Percentiles rank a stretch among this genome's conserved stretches.
These are phyloP conservation scores for Gossypium lobatum DNA, from an alignment of 441 rosid genomes.

Conservation along the genomic window DNA sequence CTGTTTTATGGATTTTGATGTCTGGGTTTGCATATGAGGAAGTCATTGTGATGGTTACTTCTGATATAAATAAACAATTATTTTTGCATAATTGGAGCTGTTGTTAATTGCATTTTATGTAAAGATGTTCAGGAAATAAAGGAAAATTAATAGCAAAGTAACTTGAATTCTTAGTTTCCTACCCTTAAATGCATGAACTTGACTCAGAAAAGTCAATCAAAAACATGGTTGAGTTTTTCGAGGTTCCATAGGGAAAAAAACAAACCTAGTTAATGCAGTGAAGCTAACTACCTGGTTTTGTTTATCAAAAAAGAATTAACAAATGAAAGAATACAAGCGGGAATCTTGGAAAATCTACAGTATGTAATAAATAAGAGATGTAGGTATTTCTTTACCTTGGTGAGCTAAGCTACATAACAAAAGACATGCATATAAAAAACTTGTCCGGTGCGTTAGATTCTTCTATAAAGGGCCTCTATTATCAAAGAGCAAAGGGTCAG, in stretches of 20 bases:
- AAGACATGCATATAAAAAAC: slow-evolving; percentile 9
- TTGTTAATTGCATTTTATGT: background rate
- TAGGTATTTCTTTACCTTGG: background rate
- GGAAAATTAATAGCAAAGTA: background rate
- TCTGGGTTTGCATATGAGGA: background rate
- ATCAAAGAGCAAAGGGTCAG: slow-evolving; percentile 5
- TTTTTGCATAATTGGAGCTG: background rate
- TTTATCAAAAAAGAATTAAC: background rate
- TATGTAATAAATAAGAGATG: background rate
- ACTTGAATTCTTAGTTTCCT: background rate
- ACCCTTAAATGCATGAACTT: background rate
- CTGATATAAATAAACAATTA: background rate
- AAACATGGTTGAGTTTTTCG: background rate
- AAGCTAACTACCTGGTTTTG: background rate
- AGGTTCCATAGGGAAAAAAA: background rate
- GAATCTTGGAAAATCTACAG: slow-evolving; percentile 5
- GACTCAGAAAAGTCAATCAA: background rate
- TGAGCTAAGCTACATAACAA: slow-evolving; percentile 6
- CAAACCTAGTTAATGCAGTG: background rate
- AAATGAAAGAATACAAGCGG: background rate
- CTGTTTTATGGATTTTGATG: slow-evolving; percentile 8
- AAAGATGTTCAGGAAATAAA: background rate
- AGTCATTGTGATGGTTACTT: background rate
- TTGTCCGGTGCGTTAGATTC: slow-evolving; percentile 25
- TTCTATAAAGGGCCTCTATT: slow-evolving; percentile 5